Base-by-base conservation (phyloP, 176 grass and related monocot species). In the Juncus effusus region DNA sequence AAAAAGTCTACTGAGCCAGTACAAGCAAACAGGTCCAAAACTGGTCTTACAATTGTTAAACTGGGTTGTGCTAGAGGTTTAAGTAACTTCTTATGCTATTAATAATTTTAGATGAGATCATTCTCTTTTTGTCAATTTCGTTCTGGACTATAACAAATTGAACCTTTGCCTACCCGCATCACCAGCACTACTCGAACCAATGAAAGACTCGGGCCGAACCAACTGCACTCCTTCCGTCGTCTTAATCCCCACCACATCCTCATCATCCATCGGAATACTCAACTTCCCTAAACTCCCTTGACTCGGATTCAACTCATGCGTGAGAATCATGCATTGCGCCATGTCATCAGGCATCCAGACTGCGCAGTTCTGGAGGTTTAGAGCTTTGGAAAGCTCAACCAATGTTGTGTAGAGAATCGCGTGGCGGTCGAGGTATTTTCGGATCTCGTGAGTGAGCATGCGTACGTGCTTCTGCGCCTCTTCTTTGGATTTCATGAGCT, bases 371-470 rank as follows among this genome's bases (percentile, higher is more conserved):
- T 83, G 79, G 40, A 95, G 64, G 7, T 83, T 59, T 37, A 95
- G 62, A 1, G 85, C 72, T 51, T 89, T 83, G 5, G 90, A 89
- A 13, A 95, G 82, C 61, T 95, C 74, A 15, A 95, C 82, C 85
- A 95, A 75, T 67, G 90, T 95, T 36, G 79, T 89, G 69, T 89
- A 86, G 65, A 95, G 64, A 40, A 95, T 80, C 1, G 82, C 86
- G 78, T 89, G 90, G 42, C 85, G 63, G 51, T 95, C 76, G 0
- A 95, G 73, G 2, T 85, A 86, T 65, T 86, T 95, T 63, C 82
- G 82, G 11, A 95, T 95, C 85, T 89, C 90, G 1, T 76, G 90
- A 0, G 90, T 89, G 51, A 95, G 85, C 90, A 95, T 95, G 7
- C 90, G 64, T 13, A 95, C 90, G 6, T 95, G 85, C 85, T 80